A percentile compares a stretch with the other conserved stretches of the same genome.
These are phyloP conservation scores for Flaveria trinervia DNA, from an alignment of 129 eudicot genomes.

Conservation along the genomic window DNA sequence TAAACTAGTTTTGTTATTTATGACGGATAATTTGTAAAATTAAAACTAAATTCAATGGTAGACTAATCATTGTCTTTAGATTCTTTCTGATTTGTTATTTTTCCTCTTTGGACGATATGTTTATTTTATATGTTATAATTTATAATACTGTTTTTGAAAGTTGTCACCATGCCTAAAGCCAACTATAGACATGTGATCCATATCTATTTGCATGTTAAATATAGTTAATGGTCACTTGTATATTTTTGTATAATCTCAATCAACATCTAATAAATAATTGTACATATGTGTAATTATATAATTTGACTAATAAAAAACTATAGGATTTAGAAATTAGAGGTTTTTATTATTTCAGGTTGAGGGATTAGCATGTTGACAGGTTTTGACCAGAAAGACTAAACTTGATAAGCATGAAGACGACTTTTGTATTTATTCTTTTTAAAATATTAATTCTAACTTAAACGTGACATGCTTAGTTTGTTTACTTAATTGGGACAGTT, in stretches of 20 bases:
- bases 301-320: not conserved
- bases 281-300: not conserved
- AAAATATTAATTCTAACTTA: not conserved
- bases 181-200: constrained; percentile 39
- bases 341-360: not conserved
- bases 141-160: constrained; percentile 23
- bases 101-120: not conserved
- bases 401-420: no score
- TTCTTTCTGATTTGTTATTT: constrained; percentile 5
- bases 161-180: constrained; percentile 36
- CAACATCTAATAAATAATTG: not conserved
- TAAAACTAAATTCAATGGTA: not conserved
- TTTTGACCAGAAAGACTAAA: not conserved
- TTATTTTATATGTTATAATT: not conserved
- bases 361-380: not conserved
- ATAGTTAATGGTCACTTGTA: constrained; percentile 4
- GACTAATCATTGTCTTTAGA: constrained; percentile 4
- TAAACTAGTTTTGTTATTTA: not conserved
- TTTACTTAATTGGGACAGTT: no score
- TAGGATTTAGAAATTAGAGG: not conserved
- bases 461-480: not conserved
- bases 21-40: not conserved
- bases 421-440: not conserved
- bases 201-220: constrained; percentile 12
- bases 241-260: not conserved